Base-by-base conservation (phyloP, 2,329 filamentous ascomycete species). In the Penicillium hordei region DNA sequence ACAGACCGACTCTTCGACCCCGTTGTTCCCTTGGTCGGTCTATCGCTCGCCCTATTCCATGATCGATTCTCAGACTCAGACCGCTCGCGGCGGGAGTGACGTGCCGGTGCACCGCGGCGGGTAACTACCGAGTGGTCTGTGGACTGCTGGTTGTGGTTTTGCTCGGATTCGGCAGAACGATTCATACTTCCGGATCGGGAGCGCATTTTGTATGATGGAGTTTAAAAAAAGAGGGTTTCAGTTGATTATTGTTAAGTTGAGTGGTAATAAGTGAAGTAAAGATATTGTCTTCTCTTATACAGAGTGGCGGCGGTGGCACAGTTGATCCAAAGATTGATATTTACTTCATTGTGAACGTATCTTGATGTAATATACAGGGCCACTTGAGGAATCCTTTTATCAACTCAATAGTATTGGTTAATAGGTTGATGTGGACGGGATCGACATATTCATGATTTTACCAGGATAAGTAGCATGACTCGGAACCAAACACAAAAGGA, bases 271-370 rank as follows among this genome's bases (percentile, higher is more conserved):
- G 17, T 25, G 13, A 36, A 34, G 8, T 34, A 48, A 19, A 48
- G 7, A 1, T 42, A 4, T 29, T 15, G 31, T 17, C 1, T 15
- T 52, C 10, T 56, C 33, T 43, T 56, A 56, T 56, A 55, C 46
- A 19, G 15, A n/a, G 51, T 56, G 53, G 53, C 46, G 52, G 52
- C 46, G 48, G 53, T 56, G 53, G 53, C 53, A 51, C 53, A 52
- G 29, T 33, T 45, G n/a, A 8, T 13, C 31, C 33, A 9, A n/a
- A 19, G 1, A 25, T 36, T 36, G 50, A 10, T 5, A n/a, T 40
- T 50, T 43, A 55, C 46, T 55, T 55, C 52, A 55, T 44, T 36
- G 52, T 56, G 53, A 56, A 19, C 48, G 5, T 31, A 56, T 42
- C 5, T 48, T 48, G 51, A 53, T 53, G 51, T 29, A 52, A 53